Evolutionary conservation across 2,329 filamentous ascomycete genomes (phyloP).

Genomic region (Paecilomyces formosus): DNA sequence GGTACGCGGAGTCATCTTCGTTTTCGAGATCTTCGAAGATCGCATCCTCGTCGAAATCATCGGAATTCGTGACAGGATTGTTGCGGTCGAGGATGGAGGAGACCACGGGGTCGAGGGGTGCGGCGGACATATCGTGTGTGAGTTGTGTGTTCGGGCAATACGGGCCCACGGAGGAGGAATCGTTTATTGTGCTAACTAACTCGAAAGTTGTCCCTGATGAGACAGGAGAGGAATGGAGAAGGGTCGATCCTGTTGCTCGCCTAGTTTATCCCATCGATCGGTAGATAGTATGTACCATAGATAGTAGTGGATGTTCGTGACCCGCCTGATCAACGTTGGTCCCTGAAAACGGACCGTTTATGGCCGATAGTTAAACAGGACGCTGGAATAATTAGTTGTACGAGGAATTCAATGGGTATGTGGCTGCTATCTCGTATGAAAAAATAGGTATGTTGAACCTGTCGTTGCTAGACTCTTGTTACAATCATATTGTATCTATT

Average conservation of each 20-base stretch:
- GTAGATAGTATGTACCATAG: not conserved
- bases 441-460: no score
- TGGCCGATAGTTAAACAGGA: not conserved
- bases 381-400: no score
- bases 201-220: not conserved
- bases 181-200: no score
- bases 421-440: no score
- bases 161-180: no score
- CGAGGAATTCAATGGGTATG: no score
- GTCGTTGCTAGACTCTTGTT: no score
- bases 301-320: not conserved
- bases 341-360: not conserved
- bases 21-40: conserved; percentile 51
- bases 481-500: no score
- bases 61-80: conserved; percentile 17
- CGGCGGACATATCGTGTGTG: not conserved
- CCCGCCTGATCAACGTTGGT: not conserved
- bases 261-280: not conserved
- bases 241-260: not conserved
- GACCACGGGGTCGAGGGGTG: not conserved
- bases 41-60: conserved; percentile 51
- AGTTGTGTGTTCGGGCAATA: not conserved
- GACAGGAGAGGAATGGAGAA: not conserved
- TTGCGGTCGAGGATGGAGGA: conserved; percentile 19
- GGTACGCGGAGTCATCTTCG: conserved; percentile 48